Percentiles rank a stretch among this genome's conserved stretches.
phyloP scores from a whole-genome alignment of 1,284 basidiomycete species.

The Sanghuangporus weigelae region DNA sequence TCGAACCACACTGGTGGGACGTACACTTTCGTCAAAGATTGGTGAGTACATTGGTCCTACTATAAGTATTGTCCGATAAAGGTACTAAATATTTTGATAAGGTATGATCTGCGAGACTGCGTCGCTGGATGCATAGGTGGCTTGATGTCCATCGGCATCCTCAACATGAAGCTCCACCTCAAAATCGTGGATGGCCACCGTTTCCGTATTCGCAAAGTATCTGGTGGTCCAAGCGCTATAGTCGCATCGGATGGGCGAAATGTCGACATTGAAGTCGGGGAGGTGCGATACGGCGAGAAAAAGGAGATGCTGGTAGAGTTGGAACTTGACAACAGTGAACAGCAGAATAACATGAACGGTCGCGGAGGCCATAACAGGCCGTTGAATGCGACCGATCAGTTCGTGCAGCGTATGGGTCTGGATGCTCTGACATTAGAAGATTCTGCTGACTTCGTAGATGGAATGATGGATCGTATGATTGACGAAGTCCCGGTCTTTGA shows the following conservation, averaged over 20 bases:
- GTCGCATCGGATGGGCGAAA: constrained; percentile 85
- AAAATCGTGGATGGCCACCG: constrained; percentile 78
- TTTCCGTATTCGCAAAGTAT: constrained; percentile 88
- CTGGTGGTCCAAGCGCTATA: constrained; percentile 78
- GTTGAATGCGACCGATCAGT: constrained; percentile 73
- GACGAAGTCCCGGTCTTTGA: constrained; percentile 92
- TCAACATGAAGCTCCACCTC: constrained; percentile 90
- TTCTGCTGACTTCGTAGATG: constrained; percentile 64
- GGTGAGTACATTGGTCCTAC: constrained; percentile 35
- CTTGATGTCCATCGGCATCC: constrained; percentile 87
- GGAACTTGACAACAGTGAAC: constrained; percentile 77
- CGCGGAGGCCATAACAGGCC: constrained; percentile 27
- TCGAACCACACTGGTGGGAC: constrained; percentile 95
- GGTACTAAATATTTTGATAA: neutral
- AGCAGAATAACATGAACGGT: constrained; percentile 31
- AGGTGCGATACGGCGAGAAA: constrained; percentile 85
- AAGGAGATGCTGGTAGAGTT: constrained; percentile 94
- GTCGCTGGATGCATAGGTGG: constrained; percentile 90
- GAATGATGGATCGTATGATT: constrained; percentile 87
- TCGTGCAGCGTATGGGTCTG: constrained; percentile 75
- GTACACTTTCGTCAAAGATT: constrained; percentile 97
- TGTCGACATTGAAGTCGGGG: constrained; percentile 92
- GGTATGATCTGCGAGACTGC: constrained; percentile 81
- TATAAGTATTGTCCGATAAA: neutral
- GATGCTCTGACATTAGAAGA: constrained; percentile 71